phyloP scores from a whole-genome alignment of 2,329 filamentous ascomycete genomes.

The Thielaviopsis ethacetica region DNA sequence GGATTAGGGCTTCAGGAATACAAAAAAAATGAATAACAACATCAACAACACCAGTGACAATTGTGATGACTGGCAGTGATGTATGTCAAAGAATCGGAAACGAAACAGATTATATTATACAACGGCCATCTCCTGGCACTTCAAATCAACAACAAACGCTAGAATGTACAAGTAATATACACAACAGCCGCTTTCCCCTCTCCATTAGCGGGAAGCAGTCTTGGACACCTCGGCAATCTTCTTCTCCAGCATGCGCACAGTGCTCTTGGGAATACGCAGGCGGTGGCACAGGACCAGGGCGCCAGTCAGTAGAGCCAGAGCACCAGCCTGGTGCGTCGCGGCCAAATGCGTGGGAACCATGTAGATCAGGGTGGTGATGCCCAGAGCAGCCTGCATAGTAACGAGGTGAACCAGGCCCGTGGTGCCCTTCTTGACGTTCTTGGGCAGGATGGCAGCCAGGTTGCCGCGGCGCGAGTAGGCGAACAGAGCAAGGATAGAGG shows the following conservation, averaged over 20 bases:
- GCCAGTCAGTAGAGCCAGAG: slow-evolving; percentile 68
- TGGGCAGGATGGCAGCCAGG: slow-evolving; percentile 41
- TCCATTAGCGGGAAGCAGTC: slow-evolving; percentile 10
- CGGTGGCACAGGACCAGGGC: slow-evolving; percentile 65
- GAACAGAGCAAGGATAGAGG: slow-evolving; percentile 60
- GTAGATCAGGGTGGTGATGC: slow-evolving; percentile 83
- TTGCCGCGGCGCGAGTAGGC: slow-evolving; percentile 58
- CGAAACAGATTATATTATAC: not conserved
- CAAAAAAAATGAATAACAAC: not conserved
- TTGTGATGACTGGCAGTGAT: not conserved
- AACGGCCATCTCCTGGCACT: not conserved
- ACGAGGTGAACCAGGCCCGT: slow-evolving; percentile 72
- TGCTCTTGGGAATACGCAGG: slow-evolving; percentile 54
- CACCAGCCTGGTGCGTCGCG: slow-evolving; percentile 83
- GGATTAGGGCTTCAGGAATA: not conserved
- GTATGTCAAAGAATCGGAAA: not conserved
- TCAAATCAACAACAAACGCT: not conserved
- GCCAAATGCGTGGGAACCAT: slow-evolving; percentile 81
- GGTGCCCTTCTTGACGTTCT: slow-evolving; percentile 49
- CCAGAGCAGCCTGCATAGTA: slow-evolving; percentile 64
- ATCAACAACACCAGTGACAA: not conserved
- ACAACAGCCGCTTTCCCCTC: not conserved
- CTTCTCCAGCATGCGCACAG: slow-evolving; percentile 42
- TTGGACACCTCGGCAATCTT: slow-evolving; percentile 19
- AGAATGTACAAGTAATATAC: not conserved